Percentiles rank a stretch among this genome's conserved stretches.
Conservation (phyloP, 441 rosid genomes). For the Macaranga tanarius region DNA sequence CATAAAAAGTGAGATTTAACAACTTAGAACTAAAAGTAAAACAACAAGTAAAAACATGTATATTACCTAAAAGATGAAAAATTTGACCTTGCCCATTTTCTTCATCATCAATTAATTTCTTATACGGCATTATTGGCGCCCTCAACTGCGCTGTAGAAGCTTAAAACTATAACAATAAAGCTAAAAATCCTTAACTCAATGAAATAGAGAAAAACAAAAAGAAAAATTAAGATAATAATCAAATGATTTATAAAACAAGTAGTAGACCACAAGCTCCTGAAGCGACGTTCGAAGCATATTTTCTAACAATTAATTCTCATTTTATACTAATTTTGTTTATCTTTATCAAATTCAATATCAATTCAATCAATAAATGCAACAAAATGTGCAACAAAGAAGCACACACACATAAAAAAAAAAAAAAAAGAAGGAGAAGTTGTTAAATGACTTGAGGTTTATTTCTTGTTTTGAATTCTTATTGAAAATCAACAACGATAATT, state of each 20-base stretch:
- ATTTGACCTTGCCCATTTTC: constrained; percentile 62
- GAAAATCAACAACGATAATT: too few relatives aligned
- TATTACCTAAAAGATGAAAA: constrained; percentile 78
- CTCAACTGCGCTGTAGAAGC: constrained; percentile 77
- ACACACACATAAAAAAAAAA: background rate
- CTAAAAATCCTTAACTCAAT: background rate
- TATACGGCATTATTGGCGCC: constrained; percentile 77
- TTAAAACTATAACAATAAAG: constrained; percentile 28
- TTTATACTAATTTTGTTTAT: constrained; percentile 85
- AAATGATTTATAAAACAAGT: background rate
- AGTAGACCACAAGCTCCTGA: constrained; percentile 71
- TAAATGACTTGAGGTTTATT: constrained; percentile 85
- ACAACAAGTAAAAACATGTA: background rate
- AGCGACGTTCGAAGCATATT: constrained; percentile 87
- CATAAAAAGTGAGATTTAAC: background rate
- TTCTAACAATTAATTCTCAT: constrained; percentile 91
- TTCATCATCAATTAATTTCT: constrained; percentile 64
- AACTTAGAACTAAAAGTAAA: background rate
- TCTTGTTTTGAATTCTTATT: too few relatives aligned
- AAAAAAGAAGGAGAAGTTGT: background rate
- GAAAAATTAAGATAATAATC: constrained; percentile 8
- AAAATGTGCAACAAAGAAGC: background rate
- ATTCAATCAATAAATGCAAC: background rate
- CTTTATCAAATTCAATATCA: constrained; percentile 43
- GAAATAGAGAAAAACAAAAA: background rate